Base-by-base conservation (phyloP, 768 basidiomycete species). In the Crucibulum laeve region DNA sequence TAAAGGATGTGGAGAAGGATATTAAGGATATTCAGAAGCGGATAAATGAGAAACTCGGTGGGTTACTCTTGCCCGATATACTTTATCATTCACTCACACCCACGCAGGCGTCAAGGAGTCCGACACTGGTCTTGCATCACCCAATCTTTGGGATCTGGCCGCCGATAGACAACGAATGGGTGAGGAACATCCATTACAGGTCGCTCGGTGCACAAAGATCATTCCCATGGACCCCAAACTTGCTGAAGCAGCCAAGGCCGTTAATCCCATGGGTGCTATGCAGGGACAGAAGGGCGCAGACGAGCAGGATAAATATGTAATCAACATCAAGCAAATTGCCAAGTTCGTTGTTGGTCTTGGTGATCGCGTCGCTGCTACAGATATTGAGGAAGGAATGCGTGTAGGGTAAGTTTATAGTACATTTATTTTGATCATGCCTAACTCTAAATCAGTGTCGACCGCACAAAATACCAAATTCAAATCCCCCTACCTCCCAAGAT, bases 321-420 rank as follows among this genome's bases (percentile, higher is more conserved):
- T 99, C 66, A 96, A 95, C 62, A 94, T 99, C 67, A 96, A 97
- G 64, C 96, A 99, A 69, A 96, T 98, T 59, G 96, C 96, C 6
- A 99, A 99, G 68, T 98, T 97, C 60, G 96, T 99, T 7, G 96
- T 99, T 33, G 96, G 93, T 15, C 70, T 99, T 4, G 94, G 93
- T 15, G 96, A 99, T 53, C 85, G 92, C 32, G 93, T 99, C 1
- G 91, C 96, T 18, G 90, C 93, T 8, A 96, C 95, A 2, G 96
- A 99, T 69, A 93, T 99, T 42, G 96, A 99, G 63, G 96, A 99
- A 71, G 96, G 96, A n/a, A 99, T 99, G 96, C 86, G 96, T 42
- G 96, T 99, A 30, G 96, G 95, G 95, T 97, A 59, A 59, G 90
- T n/a, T n/a, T 71, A 13, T 10, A n/a, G 15, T 18, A 35, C 10